Evolutionary conservation across 1,139 yeast genomes (phyloP).

Genomic region (Saccharomyces hybrid): DNA sequence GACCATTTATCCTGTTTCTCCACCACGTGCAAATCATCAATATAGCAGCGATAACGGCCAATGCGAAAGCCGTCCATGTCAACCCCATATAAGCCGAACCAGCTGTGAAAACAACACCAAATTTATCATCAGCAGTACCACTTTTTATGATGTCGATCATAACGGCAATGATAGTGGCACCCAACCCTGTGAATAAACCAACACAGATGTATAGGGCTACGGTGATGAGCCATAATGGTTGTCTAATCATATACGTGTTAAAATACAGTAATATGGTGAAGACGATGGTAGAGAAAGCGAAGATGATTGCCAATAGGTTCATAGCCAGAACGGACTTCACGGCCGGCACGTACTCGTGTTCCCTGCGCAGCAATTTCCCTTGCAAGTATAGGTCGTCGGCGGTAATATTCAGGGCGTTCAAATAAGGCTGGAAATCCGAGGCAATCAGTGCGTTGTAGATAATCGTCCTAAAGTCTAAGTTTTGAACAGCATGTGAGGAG

Average conservation of each 20-base stretch:
- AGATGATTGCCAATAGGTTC: conserved; percentile 23
- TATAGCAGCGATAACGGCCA: conserved; percentile 9
- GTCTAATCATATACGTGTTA: conserved; percentile 2
- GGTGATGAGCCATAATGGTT: conserved; percentile 5
- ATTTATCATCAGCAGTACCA: conserved; percentile 24
- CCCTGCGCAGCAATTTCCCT: conserved; percentile 25
- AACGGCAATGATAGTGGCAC: conserved; percentile 20
- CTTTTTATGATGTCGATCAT: conserved; percentile 21
- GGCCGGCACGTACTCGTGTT: conserved; percentile 29
- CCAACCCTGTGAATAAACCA: conserved; percentile 15
- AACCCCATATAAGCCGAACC: conserved; percentile 22
- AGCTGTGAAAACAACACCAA: conserved; percentile 19
- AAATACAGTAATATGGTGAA: conserved; percentile 6
- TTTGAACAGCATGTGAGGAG: conserved; percentile 27
- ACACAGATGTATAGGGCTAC: conserved; percentile 9
- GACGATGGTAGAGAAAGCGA: conserved; percentile 18
- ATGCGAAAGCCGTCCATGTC: conserved; percentile 23
- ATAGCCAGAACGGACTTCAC: conserved; percentile 26
- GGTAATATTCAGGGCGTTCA: conserved; percentile 24
- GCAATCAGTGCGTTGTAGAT: conserved; percentile 23
- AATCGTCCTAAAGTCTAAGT: conserved; percentile 23
- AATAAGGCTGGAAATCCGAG: conserved; percentile 29
- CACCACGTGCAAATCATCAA: neutral
- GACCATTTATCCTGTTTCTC: conserved; percentile 1
- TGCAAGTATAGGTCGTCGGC: conserved; percentile 26